Percentiles rank a stretch among this genome's conserved stretches.
These are phyloP conservation scores for Tilletiopsis washingtonensis DNA, from an alignment of 1,284 basidiomycete species.

Conservation along the genomic window DNA sequence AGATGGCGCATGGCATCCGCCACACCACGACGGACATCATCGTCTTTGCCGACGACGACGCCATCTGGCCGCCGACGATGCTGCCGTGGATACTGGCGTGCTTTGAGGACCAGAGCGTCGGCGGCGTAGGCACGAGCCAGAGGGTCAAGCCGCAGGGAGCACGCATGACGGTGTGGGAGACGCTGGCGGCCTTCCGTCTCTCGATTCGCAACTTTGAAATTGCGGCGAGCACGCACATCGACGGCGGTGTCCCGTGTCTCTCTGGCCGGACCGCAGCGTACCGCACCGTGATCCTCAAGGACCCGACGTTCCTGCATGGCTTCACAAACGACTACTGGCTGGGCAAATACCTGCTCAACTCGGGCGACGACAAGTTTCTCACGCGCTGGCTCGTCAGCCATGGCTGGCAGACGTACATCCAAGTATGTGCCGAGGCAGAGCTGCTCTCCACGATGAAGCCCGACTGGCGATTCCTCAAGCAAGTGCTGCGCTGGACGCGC, in stretches of 20 bases:
- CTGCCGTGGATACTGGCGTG: constrained; percentile 76
- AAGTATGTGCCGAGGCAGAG: constrained; percentile 81
- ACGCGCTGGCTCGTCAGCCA: constrained; percentile 94
- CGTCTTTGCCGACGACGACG: constrained; percentile 89
- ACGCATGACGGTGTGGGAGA: constrained; percentile 83
- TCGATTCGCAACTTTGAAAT: constrained; percentile 90
- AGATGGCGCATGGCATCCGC: constrained; percentile 84
- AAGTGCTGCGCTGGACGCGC: constrained; percentile 81
- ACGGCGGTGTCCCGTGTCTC: constrained; percentile 80
- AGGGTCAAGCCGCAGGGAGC: constrained; percentile 71
- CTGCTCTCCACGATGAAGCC: constrained; percentile 88
- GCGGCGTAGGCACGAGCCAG: constrained; percentile 82
- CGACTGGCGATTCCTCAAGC: constrained; percentile 86
- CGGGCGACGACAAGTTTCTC: constrained; percentile 71
- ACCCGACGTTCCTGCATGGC: constrained; percentile 79
- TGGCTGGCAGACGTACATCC: constrained; percentile 86
- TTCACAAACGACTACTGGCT: constrained; percentile 90
- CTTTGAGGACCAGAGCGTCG: constrained; percentile 85
- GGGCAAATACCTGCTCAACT: constrained; percentile 39
- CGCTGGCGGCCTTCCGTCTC: constrained; percentile 79
- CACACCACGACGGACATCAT: constrained; percentile 84
- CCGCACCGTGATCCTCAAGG: constrained; percentile 83
- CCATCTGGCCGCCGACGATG: constrained; percentile 83
- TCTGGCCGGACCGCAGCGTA: constrained; percentile 86
- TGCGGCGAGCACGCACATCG: constrained; percentile 75